Evolutionary conservation across 306 rosid species (phyloP).

Genomic region (Glycine soja): DNA sequence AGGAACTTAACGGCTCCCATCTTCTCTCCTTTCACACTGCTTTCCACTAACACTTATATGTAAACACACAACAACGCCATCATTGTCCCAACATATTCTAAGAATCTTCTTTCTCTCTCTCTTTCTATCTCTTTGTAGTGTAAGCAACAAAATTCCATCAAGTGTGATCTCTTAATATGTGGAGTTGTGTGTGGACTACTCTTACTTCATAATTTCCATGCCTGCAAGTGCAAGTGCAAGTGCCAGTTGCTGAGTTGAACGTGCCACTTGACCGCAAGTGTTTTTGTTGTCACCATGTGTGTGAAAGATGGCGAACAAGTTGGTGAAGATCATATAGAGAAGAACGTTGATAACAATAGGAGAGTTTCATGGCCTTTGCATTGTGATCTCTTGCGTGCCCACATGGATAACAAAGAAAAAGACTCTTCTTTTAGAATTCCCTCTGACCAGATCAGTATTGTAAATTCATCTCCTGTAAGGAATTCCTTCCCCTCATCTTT

Average conservation of each 20-base stretch:
- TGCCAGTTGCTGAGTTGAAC: slow-evolving; percentile 47
- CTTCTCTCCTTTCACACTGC: slow-evolving; percentile 40
- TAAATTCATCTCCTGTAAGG: slow-evolving; percentile 71
- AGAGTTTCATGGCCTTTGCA: slow-evolving; percentile 68
- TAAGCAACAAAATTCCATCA: slow-evolving; percentile 36
- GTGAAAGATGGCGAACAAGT: slow-evolving; percentile 74
- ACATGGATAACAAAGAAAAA: slow-evolving; percentile 57
- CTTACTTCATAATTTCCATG: slow-evolving; percentile 31
- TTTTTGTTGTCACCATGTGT: slow-evolving; percentile 64
- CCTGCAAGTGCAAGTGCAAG: slow-evolving; percentile 32
- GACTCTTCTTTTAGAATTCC: slow-evolving; percentile 55
- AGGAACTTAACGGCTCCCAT: slow-evolving; percentile 51
- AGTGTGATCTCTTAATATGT: slow-evolving; percentile 31
- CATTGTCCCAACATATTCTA: slow-evolving; percentile 58
- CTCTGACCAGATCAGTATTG: slow-evolving; percentile 44
- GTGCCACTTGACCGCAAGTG: slow-evolving; percentile 42
- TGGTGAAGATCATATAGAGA: slow-evolving; percentile 53
- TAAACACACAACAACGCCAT: slow-evolving; percentile 42
- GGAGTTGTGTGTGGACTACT: slow-evolving; percentile 32
- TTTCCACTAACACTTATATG: slow-evolving; percentile 18
- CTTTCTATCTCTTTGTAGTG: not conserved
- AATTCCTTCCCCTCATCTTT: slow-evolving; percentile 1
- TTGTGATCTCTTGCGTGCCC: slow-evolving; percentile 61
- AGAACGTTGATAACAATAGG: slow-evolving; percentile 49
- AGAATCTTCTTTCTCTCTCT: slow-evolving; percentile 64